These are phyloP conservation scores for Boletus bicolor DNA, from an alignment of 768 basidiomycete species.

Conservation along the genomic window DNA sequence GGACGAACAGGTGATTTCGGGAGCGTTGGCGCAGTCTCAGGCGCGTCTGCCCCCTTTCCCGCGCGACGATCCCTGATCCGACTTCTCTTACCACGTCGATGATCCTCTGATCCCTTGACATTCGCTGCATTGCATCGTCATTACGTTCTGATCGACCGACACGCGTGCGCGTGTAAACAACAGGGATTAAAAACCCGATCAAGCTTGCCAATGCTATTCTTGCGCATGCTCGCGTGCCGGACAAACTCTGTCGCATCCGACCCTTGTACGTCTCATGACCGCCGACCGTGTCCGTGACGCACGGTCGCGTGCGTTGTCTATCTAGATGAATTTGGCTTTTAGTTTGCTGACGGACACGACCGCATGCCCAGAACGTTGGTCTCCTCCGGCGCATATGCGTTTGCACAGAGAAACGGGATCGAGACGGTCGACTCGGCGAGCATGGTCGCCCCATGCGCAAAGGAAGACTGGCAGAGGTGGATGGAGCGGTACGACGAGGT, in stretches of 20 bases:
- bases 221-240: slow-evolving; percentile 44
- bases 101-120: neutral
- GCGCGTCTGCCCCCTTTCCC: slow-evolving; percentile 32
- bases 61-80: neutral
- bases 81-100: neutral
- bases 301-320: neutral
- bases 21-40: slow-evolving; percentile 69
- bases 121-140: neutral
- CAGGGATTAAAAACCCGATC: slow-evolving; percentile 73
- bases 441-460: slow-evolving; percentile 50
- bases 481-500: slow-evolving; percentile 36
- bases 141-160: neutral
- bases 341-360: neutral
- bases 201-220: slow-evolving; percentile 55
- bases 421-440: slow-evolving; percentile 39
- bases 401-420: slow-evolving; percentile 40
- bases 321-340: neutral
- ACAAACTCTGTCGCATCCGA: slow-evolving; percentile 61
- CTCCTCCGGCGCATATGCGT: slow-evolving; percentile 54
- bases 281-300: neutral
- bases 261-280: slow-evolving; percentile 50
- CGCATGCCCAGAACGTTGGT: slow-evolving; percentile 50
- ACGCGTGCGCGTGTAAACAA: neutral
- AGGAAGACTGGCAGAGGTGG: slow-evolving; percentile 61
- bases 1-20: slow-evolving; percentile 54